Evolutionary conservation across 2,329 filamentous ascomycete species (phyloP).

Genomic region (Fusarium veterinarium): DNA sequence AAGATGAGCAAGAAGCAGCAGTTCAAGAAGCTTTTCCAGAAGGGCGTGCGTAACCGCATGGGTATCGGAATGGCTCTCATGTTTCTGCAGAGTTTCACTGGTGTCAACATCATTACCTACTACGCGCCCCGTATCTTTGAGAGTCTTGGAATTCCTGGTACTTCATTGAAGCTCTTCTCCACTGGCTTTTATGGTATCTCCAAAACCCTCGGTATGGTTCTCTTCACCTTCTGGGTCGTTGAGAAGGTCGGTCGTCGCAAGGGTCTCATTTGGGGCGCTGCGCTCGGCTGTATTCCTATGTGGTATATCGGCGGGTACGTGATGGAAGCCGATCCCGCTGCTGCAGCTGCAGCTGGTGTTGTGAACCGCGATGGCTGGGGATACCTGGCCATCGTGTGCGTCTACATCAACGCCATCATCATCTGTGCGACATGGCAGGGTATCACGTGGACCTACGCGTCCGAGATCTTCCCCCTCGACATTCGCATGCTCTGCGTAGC

Average conservation of each 20-base stretch:
- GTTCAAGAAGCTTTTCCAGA: constrained; percentile 51
- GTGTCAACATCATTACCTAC: constrained; percentile 71
- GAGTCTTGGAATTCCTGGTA: constrained; percentile 51
- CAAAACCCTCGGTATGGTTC: constrained; percentile 52
- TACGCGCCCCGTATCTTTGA: constrained; percentile 57
- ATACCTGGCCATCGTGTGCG: constrained; percentile 58
- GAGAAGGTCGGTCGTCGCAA: constrained; percentile 61
- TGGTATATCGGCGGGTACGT: constrained; percentile 56
- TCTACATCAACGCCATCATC: constrained; percentile 57
- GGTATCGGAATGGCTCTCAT: constrained; percentile 65
- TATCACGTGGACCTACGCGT: constrained; percentile 58
- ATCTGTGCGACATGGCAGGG: constrained; percentile 57
- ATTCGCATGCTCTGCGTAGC: constrained; percentile 52
- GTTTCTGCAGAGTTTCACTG: constrained; percentile 51
- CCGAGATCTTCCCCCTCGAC: constrained; percentile 59
- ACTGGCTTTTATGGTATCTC: constrained; percentile 56
- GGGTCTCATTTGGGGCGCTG: constrained; percentile 56
- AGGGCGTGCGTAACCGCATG: constrained; percentile 49
- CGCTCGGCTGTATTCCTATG: constrained; percentile 54
- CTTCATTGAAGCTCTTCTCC: constrained; percentile 49
- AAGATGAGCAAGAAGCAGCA: constrained; percentile 45
- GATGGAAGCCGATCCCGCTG: constrained; percentile 48
- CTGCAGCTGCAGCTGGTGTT: constrained; percentile 57
- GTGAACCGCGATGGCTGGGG: constrained; percentile 56
- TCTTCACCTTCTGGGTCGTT: constrained; percentile 58